These are phyloP conservation scores for Arthrobotrys megalospora DNA, from an alignment of 2,329 filamentous ascomycete genomes.

Conservation along the genomic window DNA sequence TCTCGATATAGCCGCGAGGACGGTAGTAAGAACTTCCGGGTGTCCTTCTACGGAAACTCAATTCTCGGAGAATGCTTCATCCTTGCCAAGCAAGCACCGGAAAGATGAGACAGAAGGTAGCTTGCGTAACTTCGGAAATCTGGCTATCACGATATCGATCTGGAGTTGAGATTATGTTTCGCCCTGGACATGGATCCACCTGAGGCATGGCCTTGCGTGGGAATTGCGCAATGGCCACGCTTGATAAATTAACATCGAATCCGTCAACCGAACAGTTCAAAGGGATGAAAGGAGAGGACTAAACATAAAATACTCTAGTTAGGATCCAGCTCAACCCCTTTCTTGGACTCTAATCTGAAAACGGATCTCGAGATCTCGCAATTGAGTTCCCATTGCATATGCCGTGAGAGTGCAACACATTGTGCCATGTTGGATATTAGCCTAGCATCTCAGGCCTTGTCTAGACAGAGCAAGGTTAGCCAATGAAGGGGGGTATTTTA, in stretches of 20 bases:
- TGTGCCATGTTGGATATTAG: slow-evolving; percentile 39
- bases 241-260: slow-evolving; percentile 1
- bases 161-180: slow-evolving; percentile 23
- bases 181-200: neutral
- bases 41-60: neutral
- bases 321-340: slow-evolving; percentile 25
- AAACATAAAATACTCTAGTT: neutral
- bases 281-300: slow-evolving; percentile 6
- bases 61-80: neutral
- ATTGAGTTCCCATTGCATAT: slow-evolving; percentile 39
- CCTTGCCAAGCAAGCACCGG: neutral
- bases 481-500: slow-evolving; percentile 10
- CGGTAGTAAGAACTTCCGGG: neutral
- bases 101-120: neutral
- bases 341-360: slow-evolving; percentile 35
- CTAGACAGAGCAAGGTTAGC: neutral
- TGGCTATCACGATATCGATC: slow-evolving; percentile 1
- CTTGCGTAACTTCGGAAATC: slow-evolving; percentile 3
- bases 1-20: neutral
- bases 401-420: slow-evolving; percentile 44
- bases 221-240: neutral
- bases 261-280: neutral
- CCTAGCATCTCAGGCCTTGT: slow-evolving; percentile 4
- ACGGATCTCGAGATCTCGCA: slow-evolving; percentile 21
- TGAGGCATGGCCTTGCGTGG: slow-evolving; percentile 4